Conservation (phyloP, 148 eudicot genomes). For the Hydrangea macrophylla region DNA sequence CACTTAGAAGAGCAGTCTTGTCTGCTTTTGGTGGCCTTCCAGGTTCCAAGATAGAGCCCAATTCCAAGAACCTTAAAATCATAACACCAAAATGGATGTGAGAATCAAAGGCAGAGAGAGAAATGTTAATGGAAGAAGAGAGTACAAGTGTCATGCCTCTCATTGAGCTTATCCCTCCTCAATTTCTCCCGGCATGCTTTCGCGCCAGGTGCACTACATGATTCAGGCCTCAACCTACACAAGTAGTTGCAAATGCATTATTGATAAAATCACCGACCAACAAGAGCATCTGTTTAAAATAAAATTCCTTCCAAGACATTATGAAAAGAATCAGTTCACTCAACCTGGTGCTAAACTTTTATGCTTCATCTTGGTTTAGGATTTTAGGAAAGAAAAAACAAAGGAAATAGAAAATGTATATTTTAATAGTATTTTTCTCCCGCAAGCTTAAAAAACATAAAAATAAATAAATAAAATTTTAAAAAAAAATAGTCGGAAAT, state of each 20-base stretch:
- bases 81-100: not conserved
- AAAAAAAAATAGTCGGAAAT: too few species aligned
- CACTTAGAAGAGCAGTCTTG: constrained; percentile 43
- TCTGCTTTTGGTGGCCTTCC: constrained; percentile 51
- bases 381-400: too few species aligned
- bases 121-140: too few species aligned
- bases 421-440: too few species aligned
- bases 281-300: not conserved
- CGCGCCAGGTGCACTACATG: constrained; percentile 26
- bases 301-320: not conserved
- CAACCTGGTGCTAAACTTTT: constrained; percentile 11
- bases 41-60: constrained; percentile 44
- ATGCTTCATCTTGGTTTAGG: too few species aligned
- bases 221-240: constrained; percentile 19
- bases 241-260: not conserved
- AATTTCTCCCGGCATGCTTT: constrained; percentile 61
- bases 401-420: too few species aligned
- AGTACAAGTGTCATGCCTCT: constrained; percentile 31
- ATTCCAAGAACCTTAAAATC: constrained; percentile 42
- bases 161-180: constrained; percentile 57
- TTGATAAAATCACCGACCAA: not conserved
- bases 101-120: not conserved
- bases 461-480: too few species aligned
- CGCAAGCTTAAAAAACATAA: too few species aligned
- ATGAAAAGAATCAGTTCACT: not conserved